These are phyloP conservation scores for Thielaviopsis euricoi DNA, from an alignment of 2,329 filamentous ascomycete genomes.

Conservation along the genomic window DNA sequence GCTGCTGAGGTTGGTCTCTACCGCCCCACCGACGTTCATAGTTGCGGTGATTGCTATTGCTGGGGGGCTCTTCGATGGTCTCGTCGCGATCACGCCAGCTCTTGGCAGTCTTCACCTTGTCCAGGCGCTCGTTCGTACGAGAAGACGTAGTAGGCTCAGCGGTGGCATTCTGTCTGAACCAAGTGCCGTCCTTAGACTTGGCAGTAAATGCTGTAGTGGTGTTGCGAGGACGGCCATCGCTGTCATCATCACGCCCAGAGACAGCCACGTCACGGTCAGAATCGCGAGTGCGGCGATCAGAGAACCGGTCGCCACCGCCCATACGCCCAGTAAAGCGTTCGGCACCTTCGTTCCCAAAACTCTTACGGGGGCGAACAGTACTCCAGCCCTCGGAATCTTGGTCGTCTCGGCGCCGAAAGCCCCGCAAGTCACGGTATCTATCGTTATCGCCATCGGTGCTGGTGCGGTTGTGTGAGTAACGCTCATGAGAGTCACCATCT, in stretches of 20 bases:
- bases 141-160: constrained; percentile 19
- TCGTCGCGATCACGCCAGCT: constrained; percentile 42
- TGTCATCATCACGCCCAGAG: constrained; percentile 31
- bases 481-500: constrained; percentile 36
- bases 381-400: constrained; percentile 59
- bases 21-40: constrained; percentile 40
- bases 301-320: constrained; percentile 32
- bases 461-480: constrained; percentile 33
- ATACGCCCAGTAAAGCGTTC: constrained; percentile 53
- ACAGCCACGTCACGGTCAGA: constrained; percentile 39
- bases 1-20: constrained; percentile 30
- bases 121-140: constrained; percentile 36
- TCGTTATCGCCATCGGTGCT: constrained; percentile 33
- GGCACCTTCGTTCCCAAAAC: constrained; percentile 53
- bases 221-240: constrained; percentile 34
- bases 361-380: constrained; percentile 57
- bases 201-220: constrained; percentile 36
- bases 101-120: constrained; percentile 29
- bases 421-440: constrained; percentile 27
- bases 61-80: constrained; percentile 39
- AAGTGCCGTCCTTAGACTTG: constrained; percentile 55
- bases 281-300: constrained; percentile 32
- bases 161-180: constrained; percentile 47
- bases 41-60: constrained; percentile 21
- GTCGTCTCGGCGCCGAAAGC: constrained; percentile 36